These are phyloP conservation scores for Boletus tomentosulus DNA, from an alignment of 768 basidiomycete species.

Conservation along the genomic window DNA sequence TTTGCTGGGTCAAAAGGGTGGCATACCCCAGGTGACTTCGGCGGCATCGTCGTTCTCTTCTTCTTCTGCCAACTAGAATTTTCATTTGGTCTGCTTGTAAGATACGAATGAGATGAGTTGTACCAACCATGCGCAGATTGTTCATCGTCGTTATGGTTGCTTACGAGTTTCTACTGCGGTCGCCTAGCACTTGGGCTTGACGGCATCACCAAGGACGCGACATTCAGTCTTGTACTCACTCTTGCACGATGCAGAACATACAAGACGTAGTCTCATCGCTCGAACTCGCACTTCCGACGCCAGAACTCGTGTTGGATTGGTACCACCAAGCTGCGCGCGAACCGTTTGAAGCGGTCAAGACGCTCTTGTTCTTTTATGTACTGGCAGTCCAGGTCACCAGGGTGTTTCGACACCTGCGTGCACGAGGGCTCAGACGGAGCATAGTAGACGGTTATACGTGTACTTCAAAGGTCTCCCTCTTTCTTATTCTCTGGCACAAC, in stretches of 20 bases:
- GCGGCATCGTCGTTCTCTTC: conserved; percentile 72
- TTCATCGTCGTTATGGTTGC: conserved; percentile 23
- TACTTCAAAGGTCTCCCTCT: conserved; percentile 19
- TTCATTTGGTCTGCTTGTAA: background rate
- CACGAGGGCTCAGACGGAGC: conserved; percentile 32
- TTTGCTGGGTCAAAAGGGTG: background rate
- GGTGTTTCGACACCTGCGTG: conserved; percentile 34
- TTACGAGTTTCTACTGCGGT: background rate
- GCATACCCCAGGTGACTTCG: conserved; percentile 82
- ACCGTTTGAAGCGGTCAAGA: conserved; percentile 31
- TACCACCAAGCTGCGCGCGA: conserved; percentile 8
- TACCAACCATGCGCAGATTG: conserved; percentile 55
- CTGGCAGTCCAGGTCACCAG: conserved; percentile 24
- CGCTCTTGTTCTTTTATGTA: conserved; percentile 33
- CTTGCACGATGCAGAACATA: conserved; percentile 6
- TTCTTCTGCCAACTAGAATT: conserved; percentile 59
- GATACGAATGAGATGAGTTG: background rate
- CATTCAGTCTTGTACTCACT: background rate
- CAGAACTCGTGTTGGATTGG: conserved; percentile 13
- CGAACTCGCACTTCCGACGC: conserved; percentile 1
- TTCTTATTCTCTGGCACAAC: background rate
- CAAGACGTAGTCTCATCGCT: conserved; percentile 7
- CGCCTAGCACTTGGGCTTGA: background rate
- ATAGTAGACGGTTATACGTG: conserved; percentile 26
- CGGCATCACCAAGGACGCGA: background rate